A percentile compares a stretch with the other conserved stretches of the same genome.
Evolutionary conservation across 345 rosid species (phyloP).

Genomic region (Populus deltoides): DNA sequence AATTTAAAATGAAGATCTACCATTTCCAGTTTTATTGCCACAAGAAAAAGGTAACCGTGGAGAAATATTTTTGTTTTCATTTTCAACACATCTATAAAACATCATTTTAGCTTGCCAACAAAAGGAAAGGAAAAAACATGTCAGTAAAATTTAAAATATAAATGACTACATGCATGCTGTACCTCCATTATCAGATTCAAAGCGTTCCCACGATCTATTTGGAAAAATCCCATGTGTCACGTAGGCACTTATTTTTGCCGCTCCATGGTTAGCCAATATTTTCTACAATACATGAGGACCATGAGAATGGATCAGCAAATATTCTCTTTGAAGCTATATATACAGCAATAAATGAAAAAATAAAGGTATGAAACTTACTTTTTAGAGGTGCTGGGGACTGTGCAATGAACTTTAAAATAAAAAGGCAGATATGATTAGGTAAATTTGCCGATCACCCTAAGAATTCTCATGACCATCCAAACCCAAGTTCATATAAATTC

Average conservation of each 20-base stretch:
- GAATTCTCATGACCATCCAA: too few species aligned
- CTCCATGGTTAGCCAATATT: conserved; percentile 91
- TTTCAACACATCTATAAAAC: background rate
- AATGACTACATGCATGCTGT: conserved; percentile 9
- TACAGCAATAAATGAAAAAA: background rate
- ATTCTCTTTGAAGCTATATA: background rate
- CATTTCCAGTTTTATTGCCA: background rate
- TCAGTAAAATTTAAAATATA: background rate
- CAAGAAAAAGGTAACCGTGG: background rate
- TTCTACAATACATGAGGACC: conserved; percentile 43
- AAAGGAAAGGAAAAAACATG: background rate
- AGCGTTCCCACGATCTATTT: conserved; percentile 82
- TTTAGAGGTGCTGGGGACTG: background rate
- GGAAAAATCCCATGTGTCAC: conserved; percentile 98
- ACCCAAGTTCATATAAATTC: too few species aligned
- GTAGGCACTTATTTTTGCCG: conserved; percentile 82
- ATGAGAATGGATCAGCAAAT: background rate
- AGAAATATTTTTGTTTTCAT: background rate
- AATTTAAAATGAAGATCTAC: background rate
- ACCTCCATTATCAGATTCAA: conserved; percentile 82
- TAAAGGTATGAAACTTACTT: background rate
- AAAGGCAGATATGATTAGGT: too few species aligned
- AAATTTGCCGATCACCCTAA: too few species aligned
- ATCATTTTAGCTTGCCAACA: background rate
- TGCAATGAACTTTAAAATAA: too few species aligned